Base-by-base conservation (phyloP, 1,139 yeast genomes). In the Suhomyces anneliseae region DNA sequence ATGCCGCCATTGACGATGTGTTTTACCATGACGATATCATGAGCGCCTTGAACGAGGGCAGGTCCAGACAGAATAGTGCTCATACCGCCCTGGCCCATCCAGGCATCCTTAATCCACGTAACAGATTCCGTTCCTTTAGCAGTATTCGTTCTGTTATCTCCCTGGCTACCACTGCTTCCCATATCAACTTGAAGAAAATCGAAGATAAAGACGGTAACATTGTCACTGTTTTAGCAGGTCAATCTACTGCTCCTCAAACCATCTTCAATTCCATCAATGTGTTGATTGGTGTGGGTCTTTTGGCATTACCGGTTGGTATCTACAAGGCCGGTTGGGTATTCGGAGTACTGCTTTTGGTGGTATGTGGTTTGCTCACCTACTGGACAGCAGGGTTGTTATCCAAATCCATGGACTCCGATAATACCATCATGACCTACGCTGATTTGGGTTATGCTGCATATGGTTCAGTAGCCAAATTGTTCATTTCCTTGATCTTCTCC, bases 371-470 rank as follows among this genome's bases (percentile, higher is more conserved):
- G 35, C 53, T 71, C 10, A 74, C 79, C 1, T 74, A 64, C 51
- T 75, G 79, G 79, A 69, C 76, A 3, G 81, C 80, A 2, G 55
- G 66, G 1, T 63, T 76, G 34, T 61, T 76, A 41, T 72, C 78
- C 1, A 63, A 58, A 40, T 58, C 76, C 1, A 72, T 89, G 79
- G 90, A 85, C 55, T 82, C 87, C 1, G 92, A 89, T 62, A 79
- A 77, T 8, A 82, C 92, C 0, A 72, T 92, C 53, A 85, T 85
- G 78, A 88, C 97, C 0, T 92, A 90, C 64, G 96, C 96, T 6
- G 97, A 90, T 64, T 72, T 88, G 55, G 95, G 92, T 7, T 84
- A 79, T 57, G 90, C 88, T 6, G 85, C 93, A 1, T 87, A 83
- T 62, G 88, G 87, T 0, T 63, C 77, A 58, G 54, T 58, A 6